Evolutionary conservation across 2,329 filamentous ascomycete genomes (phyloP).

Genomic region (Colletotrichum chrysophilum): DNA sequence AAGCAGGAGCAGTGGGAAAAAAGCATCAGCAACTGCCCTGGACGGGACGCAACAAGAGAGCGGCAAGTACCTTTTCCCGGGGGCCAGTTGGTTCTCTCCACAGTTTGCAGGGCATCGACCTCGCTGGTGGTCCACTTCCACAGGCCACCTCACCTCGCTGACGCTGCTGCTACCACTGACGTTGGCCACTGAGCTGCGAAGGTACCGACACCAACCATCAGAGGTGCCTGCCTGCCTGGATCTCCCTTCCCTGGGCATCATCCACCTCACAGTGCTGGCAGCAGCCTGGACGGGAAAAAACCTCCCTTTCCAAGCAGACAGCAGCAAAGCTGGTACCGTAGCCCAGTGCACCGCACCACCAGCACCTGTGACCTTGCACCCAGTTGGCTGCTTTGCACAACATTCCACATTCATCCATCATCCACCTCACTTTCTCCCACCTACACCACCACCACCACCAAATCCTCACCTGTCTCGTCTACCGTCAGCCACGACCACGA

Average conservation of each 20-base stretch:
- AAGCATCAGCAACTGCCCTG: not conserved
- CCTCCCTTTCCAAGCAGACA: conserved; percentile 6
- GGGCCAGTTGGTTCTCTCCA: not conserved
- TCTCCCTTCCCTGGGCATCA: not conserved
- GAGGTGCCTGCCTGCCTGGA: not conserved
- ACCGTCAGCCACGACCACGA: conserved; percentile 21
- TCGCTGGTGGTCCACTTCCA: not conserved
- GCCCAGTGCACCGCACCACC: not conserved
- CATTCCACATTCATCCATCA: conserved; percentile 24
- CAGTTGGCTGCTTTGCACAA: conserved; percentile 18
- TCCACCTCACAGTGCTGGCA: not conserved
- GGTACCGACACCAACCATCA: not conserved
- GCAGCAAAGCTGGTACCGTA: not conserved
- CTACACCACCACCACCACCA: conserved; percentile 23
- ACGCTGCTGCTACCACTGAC: not conserved
- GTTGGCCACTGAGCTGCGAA: not conserved
- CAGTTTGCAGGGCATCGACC: not conserved
- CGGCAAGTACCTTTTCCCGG: not conserved
- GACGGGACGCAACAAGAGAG: not conserved
- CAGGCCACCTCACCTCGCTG: not conserved
- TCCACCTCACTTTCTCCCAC: conserved; percentile 25
- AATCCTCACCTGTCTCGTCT: conserved; percentile 25
- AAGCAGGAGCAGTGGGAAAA: not conserved
- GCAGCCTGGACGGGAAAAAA: conserved; percentile 6
- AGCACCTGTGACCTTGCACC: conserved; percentile 7